Base-by-base conservation (phyloP, 306 rosid species). In the Quercus suber region DNA sequence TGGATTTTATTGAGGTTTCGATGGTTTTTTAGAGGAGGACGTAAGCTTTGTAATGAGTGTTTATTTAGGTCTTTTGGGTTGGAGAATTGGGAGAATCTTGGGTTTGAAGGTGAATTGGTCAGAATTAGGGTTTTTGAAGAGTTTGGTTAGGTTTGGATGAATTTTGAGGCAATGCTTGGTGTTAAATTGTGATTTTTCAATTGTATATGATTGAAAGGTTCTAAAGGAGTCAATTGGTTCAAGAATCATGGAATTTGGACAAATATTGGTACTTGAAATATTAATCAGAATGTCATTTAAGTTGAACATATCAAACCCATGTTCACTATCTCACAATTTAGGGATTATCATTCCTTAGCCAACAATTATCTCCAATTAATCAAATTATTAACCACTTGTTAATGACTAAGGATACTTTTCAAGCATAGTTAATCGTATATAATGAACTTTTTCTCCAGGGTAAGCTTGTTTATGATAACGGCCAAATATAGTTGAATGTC, bases 31-130 rank as follows among this genome's bases (percentile, higher is more conserved):
- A 76, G 79, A 27, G 35, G 10, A 20, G 27, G 56, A 80, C 15
- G 23, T 77, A 15, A 73, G 75, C 72, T 67, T 84, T 81, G 35
- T 25, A 60, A 73, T 5, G 75, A 55, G 41, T 53, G 25, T 11
- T 51, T 14, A 6, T 23, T 73, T 73, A 65, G 15, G 18, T 13
- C 17, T 15, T 77, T 69, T 84, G 82, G 78, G 2, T 1, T 0
- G 27, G 14, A 33, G 17, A 5, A 49, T 18, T 58, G 71, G 55
- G 78, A 77, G 77, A 71, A 58, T 18, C 69, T 77, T 53, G 51
- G 20, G 3, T 69, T 43, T 61, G 49, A 60, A 77, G 64, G 3
- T 58, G n/a, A 18, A 69, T 35, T 35, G 77, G 74, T 81, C 84
- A 55, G 0, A 76, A 56, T 11, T 30, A 76, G 58, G 59, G 78